Conservation (phyloP, 768 basidiomycete species). For the Saitozyma sp. region DNA sequence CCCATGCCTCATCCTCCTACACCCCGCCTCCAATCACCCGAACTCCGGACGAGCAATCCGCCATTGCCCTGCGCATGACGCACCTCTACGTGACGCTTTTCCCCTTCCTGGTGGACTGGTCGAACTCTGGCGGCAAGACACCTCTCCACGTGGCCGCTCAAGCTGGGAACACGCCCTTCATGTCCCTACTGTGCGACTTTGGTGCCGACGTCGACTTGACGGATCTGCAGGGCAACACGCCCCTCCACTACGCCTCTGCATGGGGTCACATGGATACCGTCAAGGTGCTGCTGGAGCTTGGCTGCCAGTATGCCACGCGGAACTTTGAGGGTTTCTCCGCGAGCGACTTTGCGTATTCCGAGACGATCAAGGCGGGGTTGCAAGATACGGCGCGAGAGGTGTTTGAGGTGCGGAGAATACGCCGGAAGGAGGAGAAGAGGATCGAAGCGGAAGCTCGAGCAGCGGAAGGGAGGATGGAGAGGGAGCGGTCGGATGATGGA, state of each 20-base stretch:
- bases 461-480: no score
- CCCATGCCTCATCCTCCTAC: conserved; percentile 20
- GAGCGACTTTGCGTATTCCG: conserved; percentile 85
- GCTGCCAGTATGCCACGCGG: conserved; percentile 75
- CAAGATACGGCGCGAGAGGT: no score
- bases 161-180: conserved; percentile 86
- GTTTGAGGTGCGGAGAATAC: no score
- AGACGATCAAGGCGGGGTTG: conserved; percentile 1
- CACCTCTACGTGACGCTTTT: conserved; percentile 82
- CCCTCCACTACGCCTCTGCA: conserved; percentile 69
- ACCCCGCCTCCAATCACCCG: conserved; percentile 17
- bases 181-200: conserved; percentile 69
- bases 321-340: conserved; percentile 92
- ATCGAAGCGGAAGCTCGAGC: no score
- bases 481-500: no score
- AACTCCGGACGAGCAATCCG: conserved; percentile 19
- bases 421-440: no score
- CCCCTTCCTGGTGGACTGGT: conserved; percentile 86
- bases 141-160: conserved; percentile 83
- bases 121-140: conserved; percentile 84
- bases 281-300: conserved; percentile 81
- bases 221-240: conserved; percentile 88
- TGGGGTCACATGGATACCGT: conserved; percentile 61
- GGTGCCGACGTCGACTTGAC: conserved; percentile 86
- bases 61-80: conserved; percentile 79